phyloP scores from a whole-genome alignment of 805 yeast species.

The Candida pini region DNA sequence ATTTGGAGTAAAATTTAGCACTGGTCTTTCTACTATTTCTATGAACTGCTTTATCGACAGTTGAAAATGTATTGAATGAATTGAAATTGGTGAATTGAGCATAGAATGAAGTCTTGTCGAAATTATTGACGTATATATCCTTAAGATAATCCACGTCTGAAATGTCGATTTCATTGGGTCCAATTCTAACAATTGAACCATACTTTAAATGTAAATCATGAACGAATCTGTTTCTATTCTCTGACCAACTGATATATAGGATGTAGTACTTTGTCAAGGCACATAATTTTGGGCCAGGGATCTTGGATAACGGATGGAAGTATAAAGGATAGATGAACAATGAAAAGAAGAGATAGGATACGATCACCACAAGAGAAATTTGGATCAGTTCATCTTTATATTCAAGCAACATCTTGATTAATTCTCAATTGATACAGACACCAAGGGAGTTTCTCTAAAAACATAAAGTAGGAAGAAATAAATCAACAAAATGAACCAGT shows the following conservation, averaged over 20 bases:
- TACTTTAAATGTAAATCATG: constrained; percentile 46
- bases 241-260: constrained; percentile 38
- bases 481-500: no score
- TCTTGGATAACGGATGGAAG: constrained; percentile 40
- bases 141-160: constrained; percentile 46
- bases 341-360: background rate
- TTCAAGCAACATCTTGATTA: no score
- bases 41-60: constrained; percentile 45
- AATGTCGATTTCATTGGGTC: constrained; percentile 59
- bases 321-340: constrained; percentile 34
- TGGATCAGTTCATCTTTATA: no score
- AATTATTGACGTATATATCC: constrained; percentile 51
- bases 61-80: constrained; percentile 53
- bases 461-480: no score
- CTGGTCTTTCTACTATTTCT: constrained; percentile 35
- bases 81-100: constrained; percentile 55
- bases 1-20: constrained; percentile 40
- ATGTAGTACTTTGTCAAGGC: constrained; percentile 38
- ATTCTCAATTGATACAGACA: no score
- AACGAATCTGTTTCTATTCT: constrained; percentile 44
- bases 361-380: background rate
- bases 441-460: no score
- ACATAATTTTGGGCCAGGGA: constrained; percentile 58
- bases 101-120: constrained; percentile 54
- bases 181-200: constrained; percentile 57